Percentiles rank a stretch among this genome's conserved stretches.
Evolutionary conservation across 108 stramenopile species (phyloP).

Genomic region (Schizochytrium sp.): DNA sequence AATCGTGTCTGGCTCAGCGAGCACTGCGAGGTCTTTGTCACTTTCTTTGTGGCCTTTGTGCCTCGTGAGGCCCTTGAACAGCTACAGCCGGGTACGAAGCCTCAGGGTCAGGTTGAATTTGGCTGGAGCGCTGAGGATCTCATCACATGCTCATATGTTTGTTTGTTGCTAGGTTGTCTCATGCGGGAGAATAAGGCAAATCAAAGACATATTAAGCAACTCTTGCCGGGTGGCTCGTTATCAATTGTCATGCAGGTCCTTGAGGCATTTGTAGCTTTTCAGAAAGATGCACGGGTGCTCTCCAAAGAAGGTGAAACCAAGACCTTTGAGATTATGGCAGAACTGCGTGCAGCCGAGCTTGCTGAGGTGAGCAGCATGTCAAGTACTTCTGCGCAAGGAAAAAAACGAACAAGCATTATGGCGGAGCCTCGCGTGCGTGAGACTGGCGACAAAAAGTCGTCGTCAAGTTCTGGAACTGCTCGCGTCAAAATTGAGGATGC

Average conservation of each 20-base stretch:
- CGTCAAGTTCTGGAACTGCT: not conserved
- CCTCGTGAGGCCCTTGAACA: not conserved
- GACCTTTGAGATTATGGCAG: conserved; percentile 32
- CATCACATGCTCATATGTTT: conserved; percentile 28
- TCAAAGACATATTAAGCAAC: not conserved
- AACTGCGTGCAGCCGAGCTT: not conserved
- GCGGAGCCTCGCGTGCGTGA: not conserved
- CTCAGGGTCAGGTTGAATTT: not conserved
- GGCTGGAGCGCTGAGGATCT: conserved; percentile 49
- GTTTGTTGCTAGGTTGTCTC: not conserved
- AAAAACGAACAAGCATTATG: not conserved
- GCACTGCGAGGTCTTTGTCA: not conserved
- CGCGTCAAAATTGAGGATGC: not conserved
- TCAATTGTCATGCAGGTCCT: conserved; percentile 51
- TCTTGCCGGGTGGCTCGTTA: not conserved
- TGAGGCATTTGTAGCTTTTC: conserved; percentile 30
- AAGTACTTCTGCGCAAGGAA: not conserved
- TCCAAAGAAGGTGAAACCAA: not conserved
- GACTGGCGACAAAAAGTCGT: not conserved
- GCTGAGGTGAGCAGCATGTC: not conserved
- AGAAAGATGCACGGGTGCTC: conserved; percentile 17
- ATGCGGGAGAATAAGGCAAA: conserved; percentile 43
- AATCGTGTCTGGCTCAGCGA: conserved; percentile 14
- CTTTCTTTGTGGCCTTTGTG: not conserved
- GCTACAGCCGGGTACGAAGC: not conserved